Evolutionary conservation across 108 stramenopile genomes (phyloP).

Genomic region (Skeletonema grethae): DNA sequence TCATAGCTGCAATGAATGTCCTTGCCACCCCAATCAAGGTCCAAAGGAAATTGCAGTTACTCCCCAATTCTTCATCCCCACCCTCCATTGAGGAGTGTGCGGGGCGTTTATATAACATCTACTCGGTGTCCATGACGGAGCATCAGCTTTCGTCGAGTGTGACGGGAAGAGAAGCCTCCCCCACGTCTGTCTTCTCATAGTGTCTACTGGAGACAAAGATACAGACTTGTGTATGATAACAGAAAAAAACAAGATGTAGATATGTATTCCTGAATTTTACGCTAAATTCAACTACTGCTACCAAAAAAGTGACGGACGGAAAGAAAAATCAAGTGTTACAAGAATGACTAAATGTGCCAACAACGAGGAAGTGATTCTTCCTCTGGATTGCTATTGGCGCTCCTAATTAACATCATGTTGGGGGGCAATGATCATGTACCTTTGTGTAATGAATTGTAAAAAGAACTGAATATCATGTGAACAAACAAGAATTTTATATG

Average conservation of each 20-base stretch:
- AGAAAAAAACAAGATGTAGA: too few relatives aligned
- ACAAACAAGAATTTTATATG: not conserved
- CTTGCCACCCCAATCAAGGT: not conserved
- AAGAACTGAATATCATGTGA: not conserved
- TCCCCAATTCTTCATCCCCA: not conserved
- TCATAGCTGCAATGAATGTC: conserved; percentile 12
- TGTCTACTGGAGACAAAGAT: not conserved
- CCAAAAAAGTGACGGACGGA: not conserved
- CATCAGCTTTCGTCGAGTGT: not conserved
- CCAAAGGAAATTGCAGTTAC: not conserved
- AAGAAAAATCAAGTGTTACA: not conserved
- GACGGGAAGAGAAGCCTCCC: not conserved
- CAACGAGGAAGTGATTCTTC: not conserved
- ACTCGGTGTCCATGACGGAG: not conserved
- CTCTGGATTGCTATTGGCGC: not conserved
- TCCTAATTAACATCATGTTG: too few relatives aligned
- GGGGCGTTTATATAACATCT: not conserved
- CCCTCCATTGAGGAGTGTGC: not conserved
- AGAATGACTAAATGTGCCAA: not conserved
- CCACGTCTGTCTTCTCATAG: not conserved
- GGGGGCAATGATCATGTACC: too few relatives aligned
- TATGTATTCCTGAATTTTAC: too few relatives aligned
- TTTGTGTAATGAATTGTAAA: not conserved
- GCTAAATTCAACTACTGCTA: not conserved
- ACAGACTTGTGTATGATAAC: not conserved